Evolutionary conservation across 2,329 filamentous ascomycete genomes (phyloP).

Genomic region (Ophiostoma himal-ulmi): DNA sequence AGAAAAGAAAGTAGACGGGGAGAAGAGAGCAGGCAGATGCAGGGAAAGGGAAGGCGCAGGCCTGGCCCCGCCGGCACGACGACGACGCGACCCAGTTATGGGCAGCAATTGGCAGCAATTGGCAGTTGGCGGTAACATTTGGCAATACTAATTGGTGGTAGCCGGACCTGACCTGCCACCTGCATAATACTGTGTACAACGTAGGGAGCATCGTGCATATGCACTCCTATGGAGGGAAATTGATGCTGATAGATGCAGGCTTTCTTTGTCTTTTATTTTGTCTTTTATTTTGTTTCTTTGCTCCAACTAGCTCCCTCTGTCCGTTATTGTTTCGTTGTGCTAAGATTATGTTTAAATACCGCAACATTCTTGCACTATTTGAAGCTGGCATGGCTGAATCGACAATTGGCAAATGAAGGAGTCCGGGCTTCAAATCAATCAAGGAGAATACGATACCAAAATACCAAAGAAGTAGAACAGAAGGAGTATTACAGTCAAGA

Average conservation of each 20-base stretch:
- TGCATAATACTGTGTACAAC: not conserved
- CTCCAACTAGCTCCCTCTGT: too few species aligned
- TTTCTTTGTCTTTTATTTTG: not conserved
- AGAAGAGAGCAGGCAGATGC: not conserved
- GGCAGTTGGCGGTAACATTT: too few species aligned
- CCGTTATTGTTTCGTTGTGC: not conserved
- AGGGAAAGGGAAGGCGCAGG: conserved; percentile 17
- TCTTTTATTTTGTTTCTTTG: not conserved
- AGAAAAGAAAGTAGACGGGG: not conserved
- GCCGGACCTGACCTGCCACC: conserved; percentile 5
- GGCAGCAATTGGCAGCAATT: not conserved
- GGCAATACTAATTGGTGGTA: not conserved
- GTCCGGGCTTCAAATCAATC: not conserved
- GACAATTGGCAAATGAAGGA: not conserved
- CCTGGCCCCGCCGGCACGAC: conserved; percentile 20
- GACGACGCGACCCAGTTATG: conserved; percentile 18
- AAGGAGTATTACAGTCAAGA: not conserved
- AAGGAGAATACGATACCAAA: not conserved
- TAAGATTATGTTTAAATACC: not conserved
- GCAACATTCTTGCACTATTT: not conserved
- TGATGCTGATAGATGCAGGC: not conserved
- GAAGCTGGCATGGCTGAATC: not conserved
- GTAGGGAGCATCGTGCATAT: conserved; percentile 13
- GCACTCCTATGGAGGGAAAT: conserved; percentile 13
- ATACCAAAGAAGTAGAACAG: not conserved